These are phyloP conservation scores for Sphagnum tenellum DNA, from an alignment of 225 moss, liverwort and hornwort species.

Conservation along the genomic window DNA sequence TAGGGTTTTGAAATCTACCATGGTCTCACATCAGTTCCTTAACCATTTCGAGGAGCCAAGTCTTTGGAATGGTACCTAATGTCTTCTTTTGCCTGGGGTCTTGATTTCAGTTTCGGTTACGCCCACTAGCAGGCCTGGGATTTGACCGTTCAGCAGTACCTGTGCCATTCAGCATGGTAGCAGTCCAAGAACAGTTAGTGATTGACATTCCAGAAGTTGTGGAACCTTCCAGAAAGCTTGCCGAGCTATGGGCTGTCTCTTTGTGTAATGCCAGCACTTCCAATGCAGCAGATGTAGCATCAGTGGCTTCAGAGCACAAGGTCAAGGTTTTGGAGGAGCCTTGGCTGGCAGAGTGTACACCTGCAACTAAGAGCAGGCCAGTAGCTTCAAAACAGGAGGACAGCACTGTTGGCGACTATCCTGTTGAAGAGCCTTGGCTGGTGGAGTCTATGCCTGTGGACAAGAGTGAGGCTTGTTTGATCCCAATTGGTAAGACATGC, in stretches of 20 bases:
- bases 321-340: slow-evolving; percentile 52
- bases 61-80: background rate
- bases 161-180: slow-evolving; percentile 44
- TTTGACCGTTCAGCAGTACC: slow-evolving; percentile 82
- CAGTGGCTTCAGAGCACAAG: background rate
- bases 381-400: background rate
- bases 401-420: slow-evolving; percentile 8
- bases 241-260: slow-evolving; percentile 47
- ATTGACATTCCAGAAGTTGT: slow-evolving; percentile 69
- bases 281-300: background rate
- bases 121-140: slow-evolving; percentile 66
- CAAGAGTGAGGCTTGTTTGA: no score
- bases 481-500: no score
- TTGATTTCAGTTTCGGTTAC: slow-evolving; percentile 72
- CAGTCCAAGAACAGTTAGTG: slow-evolving; percentile 49
- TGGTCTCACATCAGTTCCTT: no score
- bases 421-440: slow-evolving; percentile 64
- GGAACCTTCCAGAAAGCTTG: slow-evolving; percentile 41
- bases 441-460: slow-evolving; percentile 10
- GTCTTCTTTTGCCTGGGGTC: background rate
- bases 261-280: slow-evolving; percentile 8
- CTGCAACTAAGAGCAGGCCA: background rate
- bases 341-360: slow-evolving; percentile 30
- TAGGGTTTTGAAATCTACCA: no score
- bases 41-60: background rate